phyloP scores from a whole-genome alignment of 1,284 basidiomycete genomes.

The Cryptococcus neoformans region DNA sequence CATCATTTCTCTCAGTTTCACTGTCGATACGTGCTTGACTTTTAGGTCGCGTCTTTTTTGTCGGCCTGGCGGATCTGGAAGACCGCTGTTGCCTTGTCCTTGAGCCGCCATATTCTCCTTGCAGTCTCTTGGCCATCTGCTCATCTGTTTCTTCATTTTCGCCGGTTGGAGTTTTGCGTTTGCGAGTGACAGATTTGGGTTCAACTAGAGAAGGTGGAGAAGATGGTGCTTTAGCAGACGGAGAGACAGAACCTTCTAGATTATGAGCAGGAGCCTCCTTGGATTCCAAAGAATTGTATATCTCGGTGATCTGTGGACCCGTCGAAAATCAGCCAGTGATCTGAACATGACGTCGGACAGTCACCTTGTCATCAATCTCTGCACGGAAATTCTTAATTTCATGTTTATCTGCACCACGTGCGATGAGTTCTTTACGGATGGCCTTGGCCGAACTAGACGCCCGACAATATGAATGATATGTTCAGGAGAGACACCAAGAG shows the following conservation, averaged over 20 bases:
- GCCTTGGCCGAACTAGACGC: conserved; percentile 44
- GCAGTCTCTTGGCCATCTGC: conserved; percentile 16
- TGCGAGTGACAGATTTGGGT: neutral
- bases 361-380: conserved; percentile 40
- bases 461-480: neutral
- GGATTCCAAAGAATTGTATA: conserved; percentile 25
- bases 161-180: conserved; percentile 6
- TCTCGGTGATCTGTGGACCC: conserved; percentile 29
- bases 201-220: conserved; percentile 20
- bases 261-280: too few species aligned
- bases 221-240: conserved; percentile 16
- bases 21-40: conserved; percentile 18
- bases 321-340: neutral
- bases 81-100: conserved; percentile 2
- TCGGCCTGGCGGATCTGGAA: neutral
- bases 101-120: conserved; percentile 6
- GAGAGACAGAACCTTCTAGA: conserved; percentile 1
- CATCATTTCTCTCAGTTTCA: conserved; percentile 13
- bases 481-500: neutral
- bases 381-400: conserved; percentile 37
- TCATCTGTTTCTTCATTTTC: conserved; percentile 17
- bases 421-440: conserved; percentile 43
- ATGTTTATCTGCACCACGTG: conserved; percentile 35
- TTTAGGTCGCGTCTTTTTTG: conserved; percentile 16
- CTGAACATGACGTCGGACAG: conserved; percentile 13